A percentile compares a stretch with the other conserved stretches of the same genome.
Conservation (phyloP, 2,329 filamentous ascomycete genomes). For the Trichoderma oligosporum region DNA sequence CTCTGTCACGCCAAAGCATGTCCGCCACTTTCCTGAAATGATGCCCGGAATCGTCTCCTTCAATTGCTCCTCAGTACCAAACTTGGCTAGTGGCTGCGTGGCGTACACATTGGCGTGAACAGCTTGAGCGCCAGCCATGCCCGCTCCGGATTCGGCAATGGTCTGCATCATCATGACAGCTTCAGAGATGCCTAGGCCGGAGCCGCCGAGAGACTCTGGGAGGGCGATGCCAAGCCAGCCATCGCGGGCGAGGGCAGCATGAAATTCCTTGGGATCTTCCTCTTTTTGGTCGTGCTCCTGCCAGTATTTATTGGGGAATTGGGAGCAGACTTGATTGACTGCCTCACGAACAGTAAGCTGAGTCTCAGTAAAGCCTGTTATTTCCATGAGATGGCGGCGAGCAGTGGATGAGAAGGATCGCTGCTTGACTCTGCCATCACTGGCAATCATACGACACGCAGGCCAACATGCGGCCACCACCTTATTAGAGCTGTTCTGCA, state of each 20-base stretch:
- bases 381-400: conserved; percentile 59
- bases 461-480: no score
- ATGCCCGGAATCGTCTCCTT: conserved; percentile 64
- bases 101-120: conserved; percentile 68
- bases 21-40: conserved; percentile 66
- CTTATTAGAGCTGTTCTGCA: neutral
- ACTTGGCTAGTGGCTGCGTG: conserved; percentile 70
- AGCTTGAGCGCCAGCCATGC: conserved; percentile 66
- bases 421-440: no score
- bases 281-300: conserved; percentile 66
- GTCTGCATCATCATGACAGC: conserved; percentile 87
- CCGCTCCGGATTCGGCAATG: conserved; percentile 72
- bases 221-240: conserved; percentile 81
- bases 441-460: neutral
- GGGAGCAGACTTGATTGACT: conserved; percentile 62
- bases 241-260: conserved; percentile 67
- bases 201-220: conserved; percentile 69
- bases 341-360: conserved; percentile 71
- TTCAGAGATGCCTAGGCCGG: conserved; percentile 73
- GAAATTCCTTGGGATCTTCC: conserved; percentile 70
- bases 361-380: conserved; percentile 66
- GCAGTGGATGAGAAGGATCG: conserved; percentile 37
- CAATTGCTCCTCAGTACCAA: conserved; percentile 63
- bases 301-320: conserved; percentile 75
- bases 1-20: conserved; percentile 83